Percentiles rank a stretch among this genome's conserved stretches.
These are phyloP conservation scores for Vigna hirtella DNA, from an alignment of 306 rosid species.

Conservation along the genomic window DNA sequence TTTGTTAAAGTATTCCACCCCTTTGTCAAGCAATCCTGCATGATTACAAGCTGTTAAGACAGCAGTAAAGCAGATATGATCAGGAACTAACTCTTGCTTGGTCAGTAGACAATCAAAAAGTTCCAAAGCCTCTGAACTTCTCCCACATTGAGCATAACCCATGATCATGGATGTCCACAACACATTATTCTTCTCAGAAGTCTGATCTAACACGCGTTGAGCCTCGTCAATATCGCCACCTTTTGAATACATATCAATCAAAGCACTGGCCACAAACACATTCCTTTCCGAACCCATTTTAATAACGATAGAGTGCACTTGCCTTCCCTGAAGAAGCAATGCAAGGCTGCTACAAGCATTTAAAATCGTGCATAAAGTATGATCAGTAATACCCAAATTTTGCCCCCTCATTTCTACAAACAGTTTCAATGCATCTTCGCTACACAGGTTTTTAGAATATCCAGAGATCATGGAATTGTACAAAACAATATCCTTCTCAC, in stretches of 20 bases:
- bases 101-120: constrained; percentile 60
- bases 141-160: constrained; percentile 71
- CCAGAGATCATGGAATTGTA: constrained; percentile 71
- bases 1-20: constrained; percentile 58
- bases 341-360: constrained; percentile 71
- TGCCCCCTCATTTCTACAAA: constrained; percentile 63
- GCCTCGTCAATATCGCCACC: constrained; percentile 65
- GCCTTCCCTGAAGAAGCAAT: constrained; percentile 59
- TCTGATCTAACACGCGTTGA: constrained; percentile 52
- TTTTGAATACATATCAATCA: constrained; percentile 77
- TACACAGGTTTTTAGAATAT: constrained; percentile 54
- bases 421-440: constrained; percentile 59
- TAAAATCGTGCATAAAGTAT: constrained; percentile 59
- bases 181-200: constrained; percentile 55
- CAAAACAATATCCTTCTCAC: constrained; percentile 56
- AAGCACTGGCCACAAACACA: constrained; percentile 65
- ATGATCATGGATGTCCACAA: constrained; percentile 68
- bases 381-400: constrained; percentile 57
- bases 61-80: constrained; percentile 63
- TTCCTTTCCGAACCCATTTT: constrained; percentile 68
- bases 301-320: constrained; percentile 61
- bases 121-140: constrained; percentile 63
- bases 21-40: constrained; percentile 65
- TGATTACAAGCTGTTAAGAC: constrained; percentile 72
- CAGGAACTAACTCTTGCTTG: constrained; percentile 55